Evolutionary conservation across 2,329 filamentous ascomycete genomes (phyloP).

Genomic region (Alternaria tenuissima): DNA sequence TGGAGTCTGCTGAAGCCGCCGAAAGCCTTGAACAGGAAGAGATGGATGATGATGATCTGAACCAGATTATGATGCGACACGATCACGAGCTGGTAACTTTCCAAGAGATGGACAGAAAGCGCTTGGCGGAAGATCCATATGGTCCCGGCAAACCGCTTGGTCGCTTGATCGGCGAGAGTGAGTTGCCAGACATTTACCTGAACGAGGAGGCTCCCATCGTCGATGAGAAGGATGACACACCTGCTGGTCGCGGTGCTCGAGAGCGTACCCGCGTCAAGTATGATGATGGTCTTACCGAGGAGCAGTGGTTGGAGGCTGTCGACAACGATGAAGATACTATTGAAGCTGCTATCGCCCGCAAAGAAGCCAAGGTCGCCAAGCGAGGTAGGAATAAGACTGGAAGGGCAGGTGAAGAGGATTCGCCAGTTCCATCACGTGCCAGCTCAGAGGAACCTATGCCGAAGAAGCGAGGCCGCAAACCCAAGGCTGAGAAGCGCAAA

Average conservation of each 20-base stretch:
- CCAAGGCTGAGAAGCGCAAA: constrained; percentile 83
- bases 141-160: constrained; percentile 74
- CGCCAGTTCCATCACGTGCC: constrained; percentile 79
- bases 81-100: constrained; percentile 82
- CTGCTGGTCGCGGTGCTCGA: constrained; percentile 84
- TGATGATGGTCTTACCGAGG: constrained; percentile 96
- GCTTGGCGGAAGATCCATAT: constrained; percentile 72
- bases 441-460: constrained; percentile 81
- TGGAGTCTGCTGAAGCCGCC: constrained; percentile 78
- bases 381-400: constrained; percentile 79
- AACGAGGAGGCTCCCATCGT: constrained; percentile 82
- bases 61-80: constrained; percentile 88
- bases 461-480: constrained; percentile 85
- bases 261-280: constrained; percentile 95
- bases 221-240: constrained; percentile 78
- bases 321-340: constrained; percentile 96
- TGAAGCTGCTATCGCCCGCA: constrained; percentile 89
- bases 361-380: constrained; percentile 83
- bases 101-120: constrained; percentile 82
- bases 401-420: constrained; percentile 65
- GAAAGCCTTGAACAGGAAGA: constrained; percentile 87
- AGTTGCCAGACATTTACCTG: constrained; percentile 93
- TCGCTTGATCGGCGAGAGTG: constrained; percentile 84
- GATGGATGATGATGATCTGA: constrained; percentile 98
- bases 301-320: constrained; percentile 98